A percentile compares a stretch with the other conserved stretches of the same genome.
Conservation (phyloP, 768 basidiomycete genomes). For the Auricularia cornea region DNA sequence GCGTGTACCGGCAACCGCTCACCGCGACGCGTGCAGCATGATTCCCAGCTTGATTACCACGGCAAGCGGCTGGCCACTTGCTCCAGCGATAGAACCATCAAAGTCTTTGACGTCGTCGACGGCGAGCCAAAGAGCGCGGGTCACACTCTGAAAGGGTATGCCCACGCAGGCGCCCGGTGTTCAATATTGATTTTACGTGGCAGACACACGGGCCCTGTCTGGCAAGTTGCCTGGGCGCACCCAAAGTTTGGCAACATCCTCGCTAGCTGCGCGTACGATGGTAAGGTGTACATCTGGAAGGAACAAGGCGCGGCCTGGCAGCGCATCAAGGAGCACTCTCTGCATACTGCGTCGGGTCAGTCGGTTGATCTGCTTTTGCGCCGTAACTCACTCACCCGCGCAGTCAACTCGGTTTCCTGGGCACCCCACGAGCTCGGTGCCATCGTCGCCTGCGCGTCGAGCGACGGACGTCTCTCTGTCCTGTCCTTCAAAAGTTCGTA, state of each 20-base stretch:
- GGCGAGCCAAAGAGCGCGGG: constrained; percentile 70
- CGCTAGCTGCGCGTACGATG: constrained; percentile 97
- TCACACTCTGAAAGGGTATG: constrained; percentile 75
- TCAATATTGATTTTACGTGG: background rate
- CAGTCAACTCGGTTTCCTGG: constrained; percentile 98
- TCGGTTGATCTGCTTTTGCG: constrained; percentile 5
- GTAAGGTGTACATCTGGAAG: constrained; percentile 97
- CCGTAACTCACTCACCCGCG: background rate
- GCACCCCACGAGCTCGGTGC: constrained; percentile 98
- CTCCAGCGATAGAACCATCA: constrained; percentile 90
- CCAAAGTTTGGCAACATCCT: constrained; percentile 96
- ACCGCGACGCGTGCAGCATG: constrained; percentile 54
- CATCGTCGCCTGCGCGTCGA: constrained; percentile 92
- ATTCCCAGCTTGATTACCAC: constrained; percentile 97
- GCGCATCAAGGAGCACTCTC: constrained; percentile 89
- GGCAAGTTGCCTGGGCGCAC: constrained; percentile 98
- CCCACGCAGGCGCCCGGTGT: background rate
- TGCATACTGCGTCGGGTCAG: constrained; percentile 89
- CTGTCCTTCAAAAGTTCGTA: constrained; percentile 88
- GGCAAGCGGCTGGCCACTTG: constrained; percentile 95
- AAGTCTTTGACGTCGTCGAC: constrained; percentile 90
- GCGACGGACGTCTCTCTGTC: constrained; percentile 94
- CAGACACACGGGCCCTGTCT: constrained; percentile 95
- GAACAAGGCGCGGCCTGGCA: constrained; percentile 79
- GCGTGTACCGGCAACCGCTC: constrained; percentile 2